Conservation (phyloP, 2,329 filamentous ascomycete genomes). For the Aspergillus spinulosporus region DNA sequence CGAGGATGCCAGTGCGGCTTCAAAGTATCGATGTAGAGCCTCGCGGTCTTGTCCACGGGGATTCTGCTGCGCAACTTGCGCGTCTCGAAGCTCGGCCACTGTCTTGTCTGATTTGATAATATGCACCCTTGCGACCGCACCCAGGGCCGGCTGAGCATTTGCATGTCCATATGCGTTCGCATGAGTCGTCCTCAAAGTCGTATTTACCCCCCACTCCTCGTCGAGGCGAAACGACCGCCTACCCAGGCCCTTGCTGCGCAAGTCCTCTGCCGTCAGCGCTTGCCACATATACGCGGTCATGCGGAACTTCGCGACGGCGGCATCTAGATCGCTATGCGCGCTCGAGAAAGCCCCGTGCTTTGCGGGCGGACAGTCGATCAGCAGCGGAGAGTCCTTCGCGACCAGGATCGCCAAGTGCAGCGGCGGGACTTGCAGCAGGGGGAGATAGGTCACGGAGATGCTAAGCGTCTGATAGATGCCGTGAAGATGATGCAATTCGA, state of each 20-base stretch:
- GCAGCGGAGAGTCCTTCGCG: background rate
- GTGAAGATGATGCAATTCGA: background rate
- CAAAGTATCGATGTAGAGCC: slow-evolving; percentile 1
- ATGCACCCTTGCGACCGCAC: background rate
- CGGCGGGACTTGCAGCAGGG: background rate
- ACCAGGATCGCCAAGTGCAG: slow-evolving; percentile 1
- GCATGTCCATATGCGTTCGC: background rate
- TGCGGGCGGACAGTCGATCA: slow-evolving; percentile 1
- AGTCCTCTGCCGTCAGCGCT: background rate
- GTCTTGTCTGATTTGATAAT: background rate
- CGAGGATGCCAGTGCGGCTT: background rate
- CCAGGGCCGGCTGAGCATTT: background rate
- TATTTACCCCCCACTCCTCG: background rate
- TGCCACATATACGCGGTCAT: slow-evolving; percentile 6
- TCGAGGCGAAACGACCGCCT: slow-evolving; percentile 2
- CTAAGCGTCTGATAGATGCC: background rate
- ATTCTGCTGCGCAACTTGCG: slow-evolving; percentile 6
- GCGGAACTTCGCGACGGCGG: slow-evolving; percentile 1
- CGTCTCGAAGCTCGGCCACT: background rate
- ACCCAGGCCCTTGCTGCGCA: background rate
- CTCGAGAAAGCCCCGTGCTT: background rate
- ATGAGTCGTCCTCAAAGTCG: background rate
- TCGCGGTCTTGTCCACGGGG: background rate
- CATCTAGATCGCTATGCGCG: background rate
- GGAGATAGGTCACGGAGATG: background rate